A percentile compares a stretch with the other conserved stretches of the same genome.
Conservation (phyloP, 75 land plant species). For the Cupressus sempervirens region DNA sequence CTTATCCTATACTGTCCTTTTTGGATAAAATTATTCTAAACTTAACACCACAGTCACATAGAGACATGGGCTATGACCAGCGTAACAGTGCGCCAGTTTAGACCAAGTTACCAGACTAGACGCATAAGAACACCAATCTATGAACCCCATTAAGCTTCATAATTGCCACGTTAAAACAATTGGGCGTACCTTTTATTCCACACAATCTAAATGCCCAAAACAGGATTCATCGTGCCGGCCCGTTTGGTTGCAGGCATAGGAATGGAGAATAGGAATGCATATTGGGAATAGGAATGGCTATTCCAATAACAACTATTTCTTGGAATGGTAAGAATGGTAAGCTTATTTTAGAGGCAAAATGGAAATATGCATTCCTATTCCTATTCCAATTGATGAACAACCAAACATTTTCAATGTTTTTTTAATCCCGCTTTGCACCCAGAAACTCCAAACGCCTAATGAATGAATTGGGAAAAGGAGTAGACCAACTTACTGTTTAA, state of each 20-base stretch:
- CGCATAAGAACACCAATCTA: background rate
- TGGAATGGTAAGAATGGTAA: too few species aligned
- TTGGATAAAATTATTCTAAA: too few species aligned
- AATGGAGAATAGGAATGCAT: too few species aligned
- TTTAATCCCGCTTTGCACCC: background rate
- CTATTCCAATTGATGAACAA: too few species aligned
- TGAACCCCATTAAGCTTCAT: background rate
- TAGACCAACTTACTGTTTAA: constrained; percentile 15
- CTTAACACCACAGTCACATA: background rate
- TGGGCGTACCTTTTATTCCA: background rate
- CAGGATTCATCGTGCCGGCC: background rate
- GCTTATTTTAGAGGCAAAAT: too few species aligned
- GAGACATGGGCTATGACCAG: background rate
- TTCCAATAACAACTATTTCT: too few species aligned
- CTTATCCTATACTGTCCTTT: background rate
- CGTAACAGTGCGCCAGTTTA: background rate
- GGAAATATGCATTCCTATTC: too few species aligned
- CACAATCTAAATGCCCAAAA: background rate
- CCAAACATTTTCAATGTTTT: background rate
- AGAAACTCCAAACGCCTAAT: background rate
- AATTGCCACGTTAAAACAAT: too few species aligned
- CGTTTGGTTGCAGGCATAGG: too few species aligned
- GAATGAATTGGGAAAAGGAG: background rate
- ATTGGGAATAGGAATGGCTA: too few species aligned
- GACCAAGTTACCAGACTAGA: background rate